Base-by-base conservation (phyloP, 495 filamentous ascomycete genomes). In the Lasiosphaeria miniovina region DNA sequence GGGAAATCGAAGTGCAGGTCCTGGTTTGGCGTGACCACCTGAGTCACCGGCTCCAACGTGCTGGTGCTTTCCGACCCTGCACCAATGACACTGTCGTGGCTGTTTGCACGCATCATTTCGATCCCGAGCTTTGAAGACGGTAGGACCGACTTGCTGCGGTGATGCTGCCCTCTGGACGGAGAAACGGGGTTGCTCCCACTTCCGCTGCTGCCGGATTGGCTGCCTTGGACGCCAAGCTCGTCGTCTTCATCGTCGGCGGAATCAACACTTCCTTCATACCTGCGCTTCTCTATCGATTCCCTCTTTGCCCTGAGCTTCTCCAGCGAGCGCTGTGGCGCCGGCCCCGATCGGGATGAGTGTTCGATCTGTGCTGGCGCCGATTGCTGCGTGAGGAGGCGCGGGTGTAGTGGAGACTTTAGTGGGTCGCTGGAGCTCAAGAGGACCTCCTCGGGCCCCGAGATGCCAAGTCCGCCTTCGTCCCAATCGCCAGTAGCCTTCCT, bases 61-160 rank as follows among this genome's bases (percentile, higher is more conserved):
- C 59, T 59, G 32, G 62, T 73, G 50, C 65, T 73, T 15, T 78
- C 77, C 10, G 76, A 74, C 14, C 71, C 69, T 36, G 73, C 60
- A 33, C 58, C 59, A 3, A 89, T 84, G 43, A 95, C 84, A 67
- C 91, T 96, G 33, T 92, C 92, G 57, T 90, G 86, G 59, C 90
- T 94, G 70, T 96, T 95, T 31, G 91, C 95, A 17, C 92, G 84
- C 90, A 96, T 92, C 92, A 96, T 96, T 73, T 96, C 92, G 41
- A 88, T 90, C 3, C 90, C 90, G 2, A 96, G 82, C 69, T 96
- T 96, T 3, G 90, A 95, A 35, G 81, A 87, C 38, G 78, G 78
- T 33, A 76, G 66, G 15, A 61, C 66, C 11, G 68, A 65, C 52
- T 80, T 81, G 55, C 57, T 61, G n/a, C 76, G 72, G 38, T 71